These are phyloP conservation scores for Wickerhamomyces sp. DNA, from an alignment of 1,139 yeast species.

Conservation along the genomic window DNA sequence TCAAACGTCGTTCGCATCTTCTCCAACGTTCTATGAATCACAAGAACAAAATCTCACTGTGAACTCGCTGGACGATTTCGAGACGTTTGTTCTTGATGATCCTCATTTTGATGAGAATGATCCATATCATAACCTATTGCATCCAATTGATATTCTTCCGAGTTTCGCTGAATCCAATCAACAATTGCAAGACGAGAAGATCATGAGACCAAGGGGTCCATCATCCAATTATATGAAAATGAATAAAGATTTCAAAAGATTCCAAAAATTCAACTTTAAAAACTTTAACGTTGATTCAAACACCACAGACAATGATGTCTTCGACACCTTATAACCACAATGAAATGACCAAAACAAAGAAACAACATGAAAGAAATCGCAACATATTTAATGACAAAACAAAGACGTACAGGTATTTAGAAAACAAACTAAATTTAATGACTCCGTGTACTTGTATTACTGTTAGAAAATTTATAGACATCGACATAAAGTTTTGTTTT, in stretches of 20 bases:
- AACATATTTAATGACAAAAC: too few species aligned
- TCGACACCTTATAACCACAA: not conserved
- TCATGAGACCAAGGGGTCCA: conserved; percentile 10
- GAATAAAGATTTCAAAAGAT: conserved; percentile 11
- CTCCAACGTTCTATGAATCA: not conserved
- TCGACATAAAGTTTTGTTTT: too few species aligned
- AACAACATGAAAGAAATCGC: too few species aligned
- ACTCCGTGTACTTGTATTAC: too few species aligned
- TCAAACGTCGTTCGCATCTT: not conserved
- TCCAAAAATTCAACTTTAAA: not conserved
- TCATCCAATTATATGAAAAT: conserved; percentile 17
- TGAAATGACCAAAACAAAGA: not conserved
- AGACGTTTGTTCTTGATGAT: not conserved
- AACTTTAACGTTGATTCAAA: not conserved
- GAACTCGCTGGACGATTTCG: not conserved
- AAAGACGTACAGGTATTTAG: too few species aligned
- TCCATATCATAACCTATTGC: conserved; percentile 18
- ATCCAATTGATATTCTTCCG: conserved; percentile 20
- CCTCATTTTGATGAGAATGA: conserved; percentile 5
- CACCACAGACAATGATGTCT: not conserved
- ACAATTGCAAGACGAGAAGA: not conserved
- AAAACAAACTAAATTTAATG: too few species aligned
- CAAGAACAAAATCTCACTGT: not conserved
- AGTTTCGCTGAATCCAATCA: conserved; percentile 7
- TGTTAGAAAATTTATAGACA: too few species aligned